Evolutionary conservation across 345 rosid genomes (phyloP).

Genomic region (Hevea brasiliensis): DNA sequence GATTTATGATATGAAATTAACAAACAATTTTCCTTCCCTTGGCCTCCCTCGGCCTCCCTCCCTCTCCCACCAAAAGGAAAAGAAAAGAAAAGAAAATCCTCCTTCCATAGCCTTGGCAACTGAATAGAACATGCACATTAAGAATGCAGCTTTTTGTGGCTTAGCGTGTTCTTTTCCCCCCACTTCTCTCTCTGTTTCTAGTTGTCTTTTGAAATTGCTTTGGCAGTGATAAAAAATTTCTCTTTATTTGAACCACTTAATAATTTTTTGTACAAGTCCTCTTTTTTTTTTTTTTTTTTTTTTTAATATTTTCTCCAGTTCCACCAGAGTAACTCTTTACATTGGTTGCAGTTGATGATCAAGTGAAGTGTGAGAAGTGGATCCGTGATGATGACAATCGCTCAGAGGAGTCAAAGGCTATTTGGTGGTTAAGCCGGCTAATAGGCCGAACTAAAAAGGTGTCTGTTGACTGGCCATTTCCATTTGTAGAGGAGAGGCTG

Average conservation of each 20-base stretch:
- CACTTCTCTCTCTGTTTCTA: too few relatives aligned
- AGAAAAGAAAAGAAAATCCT: too few relatives aligned
- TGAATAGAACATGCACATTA: background rate
- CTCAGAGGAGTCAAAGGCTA: conserved; percentile 65
- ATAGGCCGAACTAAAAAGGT: conserved; percentile 71
- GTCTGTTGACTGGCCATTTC: conserved; percentile 82
- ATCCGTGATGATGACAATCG: conserved; percentile 67
- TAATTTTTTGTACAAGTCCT: too few relatives aligned
- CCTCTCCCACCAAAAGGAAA: background rate
- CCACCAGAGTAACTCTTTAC: conserved; percentile 5
- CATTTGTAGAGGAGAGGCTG: conserved; percentile 72
- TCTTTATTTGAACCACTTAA: too few relatives aligned
- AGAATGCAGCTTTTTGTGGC: background rate
- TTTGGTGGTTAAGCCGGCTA: conserved; percentile 84
- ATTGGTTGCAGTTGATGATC: conserved; percentile 74
- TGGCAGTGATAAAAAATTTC: background rate
- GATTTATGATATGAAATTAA: too few relatives aligned
- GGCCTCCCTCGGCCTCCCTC: background rate
- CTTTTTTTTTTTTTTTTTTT: background rate
- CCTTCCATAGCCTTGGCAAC: background rate
- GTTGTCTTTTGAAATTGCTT: background rate
- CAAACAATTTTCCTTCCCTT: too few relatives aligned
- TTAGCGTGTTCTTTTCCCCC: background rate
- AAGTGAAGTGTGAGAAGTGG: conserved; percentile 94
- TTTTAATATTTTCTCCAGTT: background rate